Base-by-base conservation (phyloP, 805 yeast species). In the Ogataea angusta region DNA sequence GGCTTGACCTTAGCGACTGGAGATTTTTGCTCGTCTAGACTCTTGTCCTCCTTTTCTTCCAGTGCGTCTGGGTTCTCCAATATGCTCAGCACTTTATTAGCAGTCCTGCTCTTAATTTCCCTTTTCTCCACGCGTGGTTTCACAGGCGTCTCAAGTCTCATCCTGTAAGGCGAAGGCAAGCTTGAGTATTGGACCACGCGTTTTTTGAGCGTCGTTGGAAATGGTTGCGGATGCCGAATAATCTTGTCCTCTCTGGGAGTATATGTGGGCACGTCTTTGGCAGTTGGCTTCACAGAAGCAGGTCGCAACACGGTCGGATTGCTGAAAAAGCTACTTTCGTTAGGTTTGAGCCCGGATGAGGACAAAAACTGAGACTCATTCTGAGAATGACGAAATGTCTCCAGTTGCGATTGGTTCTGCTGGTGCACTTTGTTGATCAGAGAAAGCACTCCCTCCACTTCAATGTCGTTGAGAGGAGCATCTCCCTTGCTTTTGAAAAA, bases 401-500 rank as follows among this genome's bases (percentile, higher is more conserved):
- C 48, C 9, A 38, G 36, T 10, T 43, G 24, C 26, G 33, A 34
- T 25, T 42, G 42, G 26, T 33, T 42, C 21, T 47, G 54, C 16
- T 47, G 57, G 41, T 64, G 59, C 5, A 70, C 64, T 46, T 69
- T 73, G 14, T 66, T 64, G 44, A 75, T 67, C 13, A 85, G 61
- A 5, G 89, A 75, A 46, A 81, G 57, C 1, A 86, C 91, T n/a
- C 95, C 95, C 60, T 83, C 91, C 53, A 80, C 73, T 58, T 87
- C 95, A 30, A 85, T 69, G 17, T 81, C 87, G 10, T 80, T 69
- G 46, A 87, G 67, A 4, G 91, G 88, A n/a, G 63, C 64, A 41
- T 79, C 75, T n/a, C 95, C 95, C 57, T 85, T 86, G 31, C 65
- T 67, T n/a, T 70, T 69, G 60, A 86, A 86, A 56, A 87, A 86